Conservation (phyloP, 768 basidiomycete genomes). For the Candolleomyces eurysporus region DNA sequence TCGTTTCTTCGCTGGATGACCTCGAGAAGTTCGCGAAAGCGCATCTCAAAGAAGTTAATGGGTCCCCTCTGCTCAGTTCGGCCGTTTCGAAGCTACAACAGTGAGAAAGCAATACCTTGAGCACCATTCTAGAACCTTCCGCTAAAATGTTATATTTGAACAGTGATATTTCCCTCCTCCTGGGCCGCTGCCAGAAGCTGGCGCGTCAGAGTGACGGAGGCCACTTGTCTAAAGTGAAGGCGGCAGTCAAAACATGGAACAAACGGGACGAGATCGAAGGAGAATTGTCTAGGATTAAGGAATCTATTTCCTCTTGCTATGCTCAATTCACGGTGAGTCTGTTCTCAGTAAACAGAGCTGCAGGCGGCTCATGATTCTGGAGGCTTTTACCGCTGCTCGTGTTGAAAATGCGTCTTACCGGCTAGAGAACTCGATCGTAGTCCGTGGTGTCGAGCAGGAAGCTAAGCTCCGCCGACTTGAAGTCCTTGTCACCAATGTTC, state of each 20-base stretch:
- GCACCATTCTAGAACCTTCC: too few relatives aligned
- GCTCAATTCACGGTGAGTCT: not conserved
- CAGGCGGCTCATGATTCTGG: not conserved
- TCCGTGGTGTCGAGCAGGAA: not conserved
- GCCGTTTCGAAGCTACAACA: not conserved
- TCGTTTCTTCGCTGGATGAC: not conserved
- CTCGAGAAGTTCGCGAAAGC: not conserved
- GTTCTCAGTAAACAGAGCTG: not conserved
- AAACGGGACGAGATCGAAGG: not conserved
- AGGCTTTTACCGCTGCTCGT: not conserved
- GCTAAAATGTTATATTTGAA: not conserved
- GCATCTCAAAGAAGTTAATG: not conserved
- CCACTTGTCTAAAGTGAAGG: not conserved
- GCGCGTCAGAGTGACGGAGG: not conserved
- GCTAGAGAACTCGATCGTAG: not conserved
- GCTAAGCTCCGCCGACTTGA: not conserved
- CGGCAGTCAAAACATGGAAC: not conserved
- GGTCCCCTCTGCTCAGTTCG: not conserved
- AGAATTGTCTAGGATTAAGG: not conserved
- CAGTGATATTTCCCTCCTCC: not conserved
- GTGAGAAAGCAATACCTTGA: not conserved
- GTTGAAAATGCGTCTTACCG: not conserved
- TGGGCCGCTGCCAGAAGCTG: not conserved
- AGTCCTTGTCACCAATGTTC: not conserved
- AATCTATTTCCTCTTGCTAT: not conserved